Conservation (phyloP, 208 protist species). For the Trypanosoma rangeli region DNA sequence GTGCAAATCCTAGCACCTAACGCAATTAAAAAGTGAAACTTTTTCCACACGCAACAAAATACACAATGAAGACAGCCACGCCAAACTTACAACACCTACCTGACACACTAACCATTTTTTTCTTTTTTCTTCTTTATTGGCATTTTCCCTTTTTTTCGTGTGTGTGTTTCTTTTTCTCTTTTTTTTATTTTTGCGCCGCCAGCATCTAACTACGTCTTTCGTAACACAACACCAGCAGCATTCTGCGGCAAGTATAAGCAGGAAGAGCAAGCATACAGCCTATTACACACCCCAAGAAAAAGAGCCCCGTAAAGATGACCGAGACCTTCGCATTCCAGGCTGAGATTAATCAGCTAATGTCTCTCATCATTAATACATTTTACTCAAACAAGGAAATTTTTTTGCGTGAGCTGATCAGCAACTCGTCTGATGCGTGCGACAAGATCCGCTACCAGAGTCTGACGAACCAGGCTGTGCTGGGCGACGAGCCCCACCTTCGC, state of each 20-base stretch:
- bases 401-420: slow-evolving; percentile 99
- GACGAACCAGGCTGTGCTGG: slow-evolving; percentile 92
- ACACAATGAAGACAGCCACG: no score
- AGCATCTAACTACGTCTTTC: not conserved
- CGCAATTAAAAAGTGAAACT: not conserved
- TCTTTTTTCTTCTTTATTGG: slow-evolving; percentile 12
- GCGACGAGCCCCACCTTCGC: slow-evolving; percentile 91
- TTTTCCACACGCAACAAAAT: no score
- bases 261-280: not conserved
- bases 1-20: not conserved
- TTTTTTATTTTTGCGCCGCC: slow-evolving; percentile 1
- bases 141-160: slow-evolving; percentile 1
- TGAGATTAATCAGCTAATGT: slow-evolving; percentile 98
- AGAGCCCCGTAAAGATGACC: slow-evolving; percentile 35
- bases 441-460: slow-evolving; percentile 98
- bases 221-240: slow-evolving; percentile 1
- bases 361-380: slow-evolving; percentile 99
- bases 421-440: slow-evolving; percentile 98
- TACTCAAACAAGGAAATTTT: slow-evolving; percentile 99
- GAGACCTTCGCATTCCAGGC: slow-evolving; percentile 85
- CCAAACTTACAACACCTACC: no score
- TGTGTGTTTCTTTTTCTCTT: slow-evolving; percentile 8
- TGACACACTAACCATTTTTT: slow-evolving; percentile 10
- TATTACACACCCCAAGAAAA: slow-evolving; percentile 1
- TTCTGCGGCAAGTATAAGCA: not conserved